Conservation (phyloP, 1,139 yeast genomes). For the Taiozyma onychis region DNA sequence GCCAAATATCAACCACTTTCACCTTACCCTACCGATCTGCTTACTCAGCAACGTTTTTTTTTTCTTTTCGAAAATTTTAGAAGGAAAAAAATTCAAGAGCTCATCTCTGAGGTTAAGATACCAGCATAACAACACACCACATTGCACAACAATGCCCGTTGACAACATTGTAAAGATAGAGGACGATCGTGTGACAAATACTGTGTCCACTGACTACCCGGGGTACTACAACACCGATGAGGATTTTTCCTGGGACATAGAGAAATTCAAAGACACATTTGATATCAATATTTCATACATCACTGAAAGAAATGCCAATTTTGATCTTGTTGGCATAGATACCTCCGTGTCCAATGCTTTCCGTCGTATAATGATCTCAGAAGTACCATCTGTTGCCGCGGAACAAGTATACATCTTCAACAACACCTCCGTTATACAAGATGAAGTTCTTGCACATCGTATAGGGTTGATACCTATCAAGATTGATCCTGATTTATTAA, state of each 20-base stretch:
- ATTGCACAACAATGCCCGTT: conserved; percentile 3
- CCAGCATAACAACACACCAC: not conserved
- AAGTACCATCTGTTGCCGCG: conserved; percentile 93
- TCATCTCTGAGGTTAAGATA: not conserved
- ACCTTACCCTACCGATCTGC: not conserved
- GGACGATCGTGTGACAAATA: conserved; percentile 84
- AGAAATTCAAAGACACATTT: conserved; percentile 66
- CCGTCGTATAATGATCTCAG: conserved; percentile 94
- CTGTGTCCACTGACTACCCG: conserved; percentile 84
- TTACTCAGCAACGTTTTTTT: not conserved
- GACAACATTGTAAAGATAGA: conserved; percentile 79
- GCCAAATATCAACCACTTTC: no score
- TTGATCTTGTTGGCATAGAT: conserved; percentile 81
- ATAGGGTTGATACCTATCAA: conserved; percentile 87
- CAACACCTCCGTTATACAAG: conserved; percentile 95
- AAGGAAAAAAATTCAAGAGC: not conserved
- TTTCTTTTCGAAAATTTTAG: not conserved
- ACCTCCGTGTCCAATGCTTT: conserved; percentile 94
- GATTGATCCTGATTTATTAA: conserved; percentile 82
- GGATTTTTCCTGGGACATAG: conserved; percentile 72
- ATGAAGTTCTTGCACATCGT: conserved; percentile 93
- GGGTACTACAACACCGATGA: conserved; percentile 67
- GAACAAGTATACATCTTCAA: conserved; percentile 86
- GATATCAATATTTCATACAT: conserved; percentile 63
- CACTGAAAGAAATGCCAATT: conserved; percentile 70